A percentile compares a stretch with the other conserved stretches of the same genome.
Conservation (phyloP, 768 basidiomycete species). For the Agrocybe praecox region DNA sequence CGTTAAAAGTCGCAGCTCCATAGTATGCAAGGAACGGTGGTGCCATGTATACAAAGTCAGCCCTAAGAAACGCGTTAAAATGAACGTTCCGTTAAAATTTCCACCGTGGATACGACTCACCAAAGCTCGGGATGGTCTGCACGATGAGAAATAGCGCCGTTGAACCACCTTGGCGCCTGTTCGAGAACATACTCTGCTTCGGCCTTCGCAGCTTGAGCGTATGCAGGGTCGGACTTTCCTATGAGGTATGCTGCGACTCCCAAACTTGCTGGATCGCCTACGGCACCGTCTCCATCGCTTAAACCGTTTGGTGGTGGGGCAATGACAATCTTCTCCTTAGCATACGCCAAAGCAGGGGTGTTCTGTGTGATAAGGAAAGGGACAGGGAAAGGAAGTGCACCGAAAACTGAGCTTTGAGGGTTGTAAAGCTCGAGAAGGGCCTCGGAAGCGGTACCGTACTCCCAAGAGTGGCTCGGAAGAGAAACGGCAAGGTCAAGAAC, state of each 20-base stretch:
- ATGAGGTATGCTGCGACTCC: conserved; percentile 50
- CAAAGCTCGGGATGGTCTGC: conserved; percentile 55
- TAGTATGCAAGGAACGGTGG: conserved; percentile 71
- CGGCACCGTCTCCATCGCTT: conserved; percentile 1
- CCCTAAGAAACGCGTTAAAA: conserved; percentile 31
- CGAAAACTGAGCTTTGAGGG: conserved; percentile 41
- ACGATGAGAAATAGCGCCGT: conserved; percentile 65
- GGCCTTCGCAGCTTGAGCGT: conserved; percentile 40
- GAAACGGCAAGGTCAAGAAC: neutral
- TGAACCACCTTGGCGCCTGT: conserved; percentile 40
- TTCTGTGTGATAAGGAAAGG: conserved; percentile 19
- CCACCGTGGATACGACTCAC: conserved; percentile 32
- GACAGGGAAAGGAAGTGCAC: conserved; percentile 35
- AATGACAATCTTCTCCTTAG: conserved; percentile 31
- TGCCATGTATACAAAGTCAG: conserved; percentile 63
- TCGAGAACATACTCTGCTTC: conserved; percentile 53
- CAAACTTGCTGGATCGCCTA: conserved; percentile 26
- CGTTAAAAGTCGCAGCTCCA: conserved; percentile 44
- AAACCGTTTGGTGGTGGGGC: neutral
- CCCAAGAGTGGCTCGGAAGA: conserved; percentile 40
- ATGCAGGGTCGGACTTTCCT: conserved; percentile 33
- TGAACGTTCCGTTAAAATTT: neutral
- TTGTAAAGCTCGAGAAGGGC: conserved; percentile 46
- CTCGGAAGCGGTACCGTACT: conserved; percentile 48
- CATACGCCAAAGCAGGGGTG: conserved; percentile 37